These are phyloP conservation scores for Shiraia sp. DNA, from an alignment of 2,329 filamentous ascomycete genomes.

Conservation along the genomic window DNA sequence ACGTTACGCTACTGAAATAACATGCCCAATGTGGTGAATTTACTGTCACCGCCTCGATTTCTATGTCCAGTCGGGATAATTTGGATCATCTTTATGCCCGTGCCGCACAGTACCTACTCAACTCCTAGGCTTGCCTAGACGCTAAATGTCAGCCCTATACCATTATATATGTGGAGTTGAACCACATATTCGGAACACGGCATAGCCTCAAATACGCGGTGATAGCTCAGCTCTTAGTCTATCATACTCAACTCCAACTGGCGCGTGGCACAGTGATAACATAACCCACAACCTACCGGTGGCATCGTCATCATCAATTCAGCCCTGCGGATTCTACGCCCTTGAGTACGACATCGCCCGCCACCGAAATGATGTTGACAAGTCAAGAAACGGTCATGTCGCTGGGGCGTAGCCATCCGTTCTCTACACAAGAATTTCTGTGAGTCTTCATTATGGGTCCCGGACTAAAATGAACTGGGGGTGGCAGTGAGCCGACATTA, in stretches of 20 bases:
- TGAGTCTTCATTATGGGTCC: conserved; percentile 10
- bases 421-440: conserved; percentile 14
- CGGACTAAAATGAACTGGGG: conserved; percentile 14
- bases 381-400: conserved; percentile 11
- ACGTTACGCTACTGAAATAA: conserved; percentile 8
- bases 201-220: conserved; percentile 24
- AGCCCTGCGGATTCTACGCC: conserved; percentile 11
- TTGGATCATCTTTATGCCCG: conserved; percentile 7
- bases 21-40: conserved; percentile 3
- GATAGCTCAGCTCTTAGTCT: conserved; percentile 19
- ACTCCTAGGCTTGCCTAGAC: conserved; percentile 9
- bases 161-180: conserved; percentile 15
- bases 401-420: conserved; percentile 14
- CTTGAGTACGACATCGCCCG: conserved; percentile 12
- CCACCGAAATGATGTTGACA: conserved; percentile 18
- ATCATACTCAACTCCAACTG: conserved; percentile 7
- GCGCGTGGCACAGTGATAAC: conserved; percentile 9
- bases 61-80: conserved; percentile 4
- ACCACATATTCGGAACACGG: conserved; percentile 9
- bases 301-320: conserved; percentile 7
- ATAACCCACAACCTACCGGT: conserved; percentile 6
- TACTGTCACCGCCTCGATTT: conserved; percentile 15
- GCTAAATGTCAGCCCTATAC: conserved; percentile 27
- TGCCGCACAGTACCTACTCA: conserved; percentile 10
- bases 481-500: conserved; percentile 17